Percentiles rank a stretch among this genome's conserved stretches.
phyloP scores from a whole-genome alignment of 2,329 filamentous ascomycete genomes.

The Lomentospora prolificans region DNA sequence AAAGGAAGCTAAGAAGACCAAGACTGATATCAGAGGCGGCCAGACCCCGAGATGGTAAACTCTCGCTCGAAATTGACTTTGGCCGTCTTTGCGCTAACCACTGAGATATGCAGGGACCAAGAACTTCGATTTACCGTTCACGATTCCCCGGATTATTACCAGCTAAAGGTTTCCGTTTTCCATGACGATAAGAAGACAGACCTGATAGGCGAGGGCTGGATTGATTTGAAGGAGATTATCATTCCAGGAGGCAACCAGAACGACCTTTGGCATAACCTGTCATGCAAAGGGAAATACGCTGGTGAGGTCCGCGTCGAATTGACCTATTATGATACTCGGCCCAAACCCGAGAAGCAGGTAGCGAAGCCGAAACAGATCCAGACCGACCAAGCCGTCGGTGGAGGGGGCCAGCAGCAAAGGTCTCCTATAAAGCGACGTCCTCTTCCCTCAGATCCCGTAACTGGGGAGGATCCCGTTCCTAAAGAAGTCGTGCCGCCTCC shows the following conservation, averaged over 20 bases:
- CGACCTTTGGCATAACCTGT: constrained; percentile 83
- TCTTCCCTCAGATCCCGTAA: constrained; percentile 68
- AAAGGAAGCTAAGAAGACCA: constrained; percentile 96
- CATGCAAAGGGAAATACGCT: constrained; percentile 87
- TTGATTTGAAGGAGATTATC: constrained; percentile 73
- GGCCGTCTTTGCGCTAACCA: background rate
- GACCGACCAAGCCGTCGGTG: constrained; percentile 23
- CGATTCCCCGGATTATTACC: constrained; percentile 92
- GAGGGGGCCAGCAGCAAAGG: constrained; percentile 33
- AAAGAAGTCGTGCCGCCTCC: constrained; percentile 10
- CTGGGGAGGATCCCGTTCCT: constrained; percentile 27
- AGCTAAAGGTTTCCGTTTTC: constrained; percentile 90
- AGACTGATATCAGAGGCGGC: constrained; percentile 84
- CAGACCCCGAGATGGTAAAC: constrained; percentile 88
- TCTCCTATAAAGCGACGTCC: constrained; percentile 72
- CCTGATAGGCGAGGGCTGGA: constrained; percentile 87
- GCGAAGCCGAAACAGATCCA: constrained; percentile 41
- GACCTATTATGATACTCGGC: constrained; percentile 87
- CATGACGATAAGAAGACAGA: constrained; percentile 98
- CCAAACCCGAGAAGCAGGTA: constrained; percentile 63
- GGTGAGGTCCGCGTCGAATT: constrained; percentile 91
- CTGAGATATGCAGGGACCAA: constrained; percentile 63
- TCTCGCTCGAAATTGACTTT: background rate
- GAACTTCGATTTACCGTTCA: constrained; percentile 93
- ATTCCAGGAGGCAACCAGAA: constrained; percentile 82